phyloP scores from a whole-genome alignment of 768 basidiomycete genomes.

The Trametes coccinea region DNA sequence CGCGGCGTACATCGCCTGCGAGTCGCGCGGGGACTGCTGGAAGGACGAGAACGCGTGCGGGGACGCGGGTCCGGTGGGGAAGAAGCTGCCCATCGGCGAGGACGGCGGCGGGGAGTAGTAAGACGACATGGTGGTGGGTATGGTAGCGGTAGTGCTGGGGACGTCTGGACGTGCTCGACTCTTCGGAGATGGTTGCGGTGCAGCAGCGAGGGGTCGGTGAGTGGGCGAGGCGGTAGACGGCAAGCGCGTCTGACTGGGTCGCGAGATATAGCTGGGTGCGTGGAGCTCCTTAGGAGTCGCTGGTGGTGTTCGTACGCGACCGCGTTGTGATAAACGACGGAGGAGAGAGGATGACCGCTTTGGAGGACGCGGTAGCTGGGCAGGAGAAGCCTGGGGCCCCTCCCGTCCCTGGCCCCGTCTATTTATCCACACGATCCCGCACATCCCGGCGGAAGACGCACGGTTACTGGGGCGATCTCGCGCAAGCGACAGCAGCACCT shows the following conservation, averaged over 20 bases:
- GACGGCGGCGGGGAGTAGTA: constrained; percentile 30
- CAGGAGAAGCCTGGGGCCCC: constrained; percentile 14
- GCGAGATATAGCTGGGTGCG: not conserved
- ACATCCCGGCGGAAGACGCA: not conserved
- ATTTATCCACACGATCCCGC: constrained; percentile 10
- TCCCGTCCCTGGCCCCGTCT: not conserved
- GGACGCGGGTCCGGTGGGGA: constrained; percentile 35
- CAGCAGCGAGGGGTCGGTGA: not conserved
- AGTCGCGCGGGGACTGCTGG: constrained; percentile 37
- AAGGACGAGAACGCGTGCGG: constrained; percentile 39
- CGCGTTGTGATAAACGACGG: not conserved
- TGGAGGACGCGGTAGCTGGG: not conserved
- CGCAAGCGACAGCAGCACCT: not conserved
- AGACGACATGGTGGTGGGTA: constrained; percentile 29
- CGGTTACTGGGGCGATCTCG: not conserved
- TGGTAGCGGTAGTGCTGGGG: not conserved
- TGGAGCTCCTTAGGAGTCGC: not conserved
- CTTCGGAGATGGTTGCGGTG: not conserved
- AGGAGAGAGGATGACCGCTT: not conserved
- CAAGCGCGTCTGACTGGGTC: not conserved
- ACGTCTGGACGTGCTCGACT: not conserved
- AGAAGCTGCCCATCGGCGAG: constrained; percentile 33
- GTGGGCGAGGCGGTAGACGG: not conserved
- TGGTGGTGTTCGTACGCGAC: not conserved
- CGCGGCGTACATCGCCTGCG: constrained; percentile 34